Evolutionary conservation across 2,329 filamentous ascomycete genomes (phyloP), one percentile per base, ranked within the genome.

Genomic region (Verticillium tricorpus): DNA sequence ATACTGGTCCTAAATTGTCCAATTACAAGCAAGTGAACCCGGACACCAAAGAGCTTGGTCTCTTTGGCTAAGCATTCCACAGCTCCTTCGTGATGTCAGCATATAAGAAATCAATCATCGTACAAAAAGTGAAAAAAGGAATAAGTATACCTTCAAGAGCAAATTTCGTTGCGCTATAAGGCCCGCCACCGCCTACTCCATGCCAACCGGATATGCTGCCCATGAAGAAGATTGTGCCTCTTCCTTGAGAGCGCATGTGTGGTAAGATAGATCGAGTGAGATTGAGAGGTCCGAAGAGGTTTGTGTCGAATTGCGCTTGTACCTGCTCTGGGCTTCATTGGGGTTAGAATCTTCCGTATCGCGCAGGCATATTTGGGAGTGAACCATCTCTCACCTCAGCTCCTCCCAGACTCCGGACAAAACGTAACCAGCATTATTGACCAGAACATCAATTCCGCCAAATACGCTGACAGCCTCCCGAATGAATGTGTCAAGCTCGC

Each of bases 1-100:
- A 58, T 58, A 15, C 56, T 69, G 0, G 79, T 82, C 2, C 75
- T 69, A 60, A 80, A 82, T 58, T 78, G 78, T 55, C 79, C 78
- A 5, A 80, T 67, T 0, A 78, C 66, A 1, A 78, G 66, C 0
- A 77, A 66, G 25, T 74, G 69, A 39, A 82, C 67, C 1, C 70
- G 71, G 6, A 64, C 60, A 7, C 65, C 58, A 12, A 71, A 60
- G 2, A 69, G 65, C 1, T 64, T 64, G 3, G 69, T 59, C 25
- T 71, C 69, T 56, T 70, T 70, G 1, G 67, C 61, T 4, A 71
- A 65, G 15, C 67, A 70, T 52, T 70, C 68, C 4, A 69, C 65
- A 0, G 68, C 65, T 5, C 68, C 69, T 71, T 34, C 9, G 15
- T 9, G 2, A 8, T 9, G 39, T 45, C 17, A 45, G n/a, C 39